A percentile compares a stretch with the other conserved stretches of the same genome.
Evolutionary conservation across 768 basidiomycete species (phyloP).

Genomic region (Daedaleopsis nitida): DNA sequence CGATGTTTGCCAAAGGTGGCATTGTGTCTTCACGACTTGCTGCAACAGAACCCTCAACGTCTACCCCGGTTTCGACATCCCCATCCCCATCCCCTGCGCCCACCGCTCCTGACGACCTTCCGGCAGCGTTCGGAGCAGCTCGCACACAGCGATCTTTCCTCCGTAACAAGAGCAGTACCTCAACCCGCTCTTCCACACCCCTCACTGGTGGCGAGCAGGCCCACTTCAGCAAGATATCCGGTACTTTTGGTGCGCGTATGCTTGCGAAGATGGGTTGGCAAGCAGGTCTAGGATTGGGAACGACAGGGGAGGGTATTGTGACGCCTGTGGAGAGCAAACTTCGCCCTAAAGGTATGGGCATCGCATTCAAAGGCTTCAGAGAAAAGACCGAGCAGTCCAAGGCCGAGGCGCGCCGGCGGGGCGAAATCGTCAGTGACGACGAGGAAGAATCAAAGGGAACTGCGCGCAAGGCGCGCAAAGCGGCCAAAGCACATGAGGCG

Average conservation of each 20-base stretch:
- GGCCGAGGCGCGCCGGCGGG: slow-evolving; percentile 73
- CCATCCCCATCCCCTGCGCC: slow-evolving; percentile 50
- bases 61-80: slow-evolving; percentile 40
- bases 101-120: slow-evolving; percentile 37
- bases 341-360: slow-evolving; percentile 84
- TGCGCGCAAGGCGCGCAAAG: slow-evolving; percentile 51
- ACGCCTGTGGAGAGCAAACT: slow-evolving; percentile 84
- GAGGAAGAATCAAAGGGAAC: slow-evolving; percentile 48
- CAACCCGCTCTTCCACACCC: slow-evolving; percentile 36
- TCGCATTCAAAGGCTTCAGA: slow-evolving; percentile 84
- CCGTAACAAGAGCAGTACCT: slow-evolving; percentile 42
- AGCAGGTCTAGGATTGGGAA: slow-evolving; percentile 77
- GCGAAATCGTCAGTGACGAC: slow-evolving; percentile 75
- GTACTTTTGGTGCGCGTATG: slow-evolving; percentile 85
- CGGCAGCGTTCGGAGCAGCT: slow-evolving; percentile 42
- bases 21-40: slow-evolving; percentile 40
- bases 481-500: slow-evolving; percentile 56
- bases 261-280: slow-evolving; percentile 97
- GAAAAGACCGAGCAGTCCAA: slow-evolving; percentile 88
- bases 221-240: slow-evolving; percentile 82
- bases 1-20: slow-evolving; percentile 43
- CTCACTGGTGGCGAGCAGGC: slow-evolving; percentile 66
- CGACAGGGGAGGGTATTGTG: slow-evolving; percentile 79
- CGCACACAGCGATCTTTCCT: slow-evolving; percentile 54
- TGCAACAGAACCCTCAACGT: slow-evolving; percentile 33